Conservation (phyloP, 129 eudicot species). For the Escallonia rubra region DNA sequence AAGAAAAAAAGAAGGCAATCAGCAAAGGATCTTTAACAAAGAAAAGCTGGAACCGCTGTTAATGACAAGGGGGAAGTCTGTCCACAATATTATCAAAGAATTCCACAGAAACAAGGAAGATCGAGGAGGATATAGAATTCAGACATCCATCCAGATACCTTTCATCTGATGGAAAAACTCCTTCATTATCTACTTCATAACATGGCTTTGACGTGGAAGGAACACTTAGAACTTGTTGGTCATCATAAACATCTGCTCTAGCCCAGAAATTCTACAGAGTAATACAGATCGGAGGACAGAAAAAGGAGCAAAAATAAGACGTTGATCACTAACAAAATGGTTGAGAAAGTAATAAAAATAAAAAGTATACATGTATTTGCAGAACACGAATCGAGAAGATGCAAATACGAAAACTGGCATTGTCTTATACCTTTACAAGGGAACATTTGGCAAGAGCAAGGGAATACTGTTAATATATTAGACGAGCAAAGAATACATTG, state of each 20-base stretch:
- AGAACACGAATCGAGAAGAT: too few species aligned
- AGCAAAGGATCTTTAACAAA: constrained; percentile 7
- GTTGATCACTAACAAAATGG: too few species aligned
- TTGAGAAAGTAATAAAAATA: too few species aligned
- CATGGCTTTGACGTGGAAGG: constrained; percentile 14
- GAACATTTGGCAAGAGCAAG: too few species aligned
- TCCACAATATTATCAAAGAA: neutral
- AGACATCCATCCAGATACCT: constrained; percentile 29
- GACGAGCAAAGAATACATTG: too few species aligned
- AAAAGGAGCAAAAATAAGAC: too few species aligned
- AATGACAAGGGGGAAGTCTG: neutral
- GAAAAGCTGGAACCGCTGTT: neutral
- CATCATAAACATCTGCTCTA: constrained; percentile 48
- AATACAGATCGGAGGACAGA: too few species aligned
- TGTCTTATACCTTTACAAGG: too few species aligned
- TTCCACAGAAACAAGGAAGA: constrained; percentile 8
- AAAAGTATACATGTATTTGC: too few species aligned
- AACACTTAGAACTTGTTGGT: constrained; percentile 26
- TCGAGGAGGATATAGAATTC: neutral
- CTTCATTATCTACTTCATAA: constrained; percentile 17
- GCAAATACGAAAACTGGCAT: too few species aligned
- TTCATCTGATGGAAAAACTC: constrained; percentile 18
- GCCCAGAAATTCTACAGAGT: constrained; percentile 37
- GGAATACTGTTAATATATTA: too few species aligned
- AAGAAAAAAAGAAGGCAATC: neutral